phyloP scores from a whole-genome alignment of 2,329 filamentous ascomycete species.

The Calonectria pseudoreteaudii region DNA sequence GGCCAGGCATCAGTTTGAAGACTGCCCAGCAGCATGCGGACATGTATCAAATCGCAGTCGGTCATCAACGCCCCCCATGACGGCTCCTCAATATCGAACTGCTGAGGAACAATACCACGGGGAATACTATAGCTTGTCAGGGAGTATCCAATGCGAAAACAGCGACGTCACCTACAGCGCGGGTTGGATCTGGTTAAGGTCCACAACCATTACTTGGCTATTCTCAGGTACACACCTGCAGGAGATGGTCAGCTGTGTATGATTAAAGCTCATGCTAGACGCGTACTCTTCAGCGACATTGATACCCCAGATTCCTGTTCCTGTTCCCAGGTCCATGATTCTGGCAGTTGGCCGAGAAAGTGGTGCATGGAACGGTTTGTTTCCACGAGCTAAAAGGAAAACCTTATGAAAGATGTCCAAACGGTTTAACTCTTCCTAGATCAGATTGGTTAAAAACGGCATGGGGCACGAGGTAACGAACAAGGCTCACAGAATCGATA shows the following conservation, averaged over 20 bases:
- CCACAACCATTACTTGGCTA: conserved; percentile 52
- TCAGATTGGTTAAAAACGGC: conserved; percentile 28
- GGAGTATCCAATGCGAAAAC: no score
- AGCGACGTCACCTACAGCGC: conserved; percentile 44
- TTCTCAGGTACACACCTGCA: conserved; percentile 35
- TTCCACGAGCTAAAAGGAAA: conserved; percentile 72
- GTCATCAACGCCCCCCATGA: conserved; percentile 64
- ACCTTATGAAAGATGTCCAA: conserved; percentile 87
- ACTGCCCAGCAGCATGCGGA: conserved; percentile 83
- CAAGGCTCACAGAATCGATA: conserved; percentile 75
- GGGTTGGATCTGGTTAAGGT: conserved; percentile 56
- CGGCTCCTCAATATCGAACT: conserved; percentile 81
- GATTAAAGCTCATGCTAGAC: not conserved
- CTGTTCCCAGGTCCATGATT: conserved; percentile 80
- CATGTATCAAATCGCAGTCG: conserved; percentile 84
- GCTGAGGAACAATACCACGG: conserved; percentile 64
- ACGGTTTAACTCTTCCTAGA: conserved; percentile 77
- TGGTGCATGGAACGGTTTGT: conserved; percentile 44
- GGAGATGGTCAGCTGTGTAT: not conserved
- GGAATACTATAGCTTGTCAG: conserved; percentile 70
- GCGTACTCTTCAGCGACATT: conserved; percentile 80
- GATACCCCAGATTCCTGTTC: conserved; percentile 92
- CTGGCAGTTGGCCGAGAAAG: conserved; percentile 41
- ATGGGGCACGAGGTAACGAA: not conserved
- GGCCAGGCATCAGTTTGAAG: conserved; percentile 77